Evolutionary conservation across 495 filamentous ascomycete species (phyloP), one percentile per base, ranked within the genome.

Genomic region (Hypoxylon lenormandii): DNA sequence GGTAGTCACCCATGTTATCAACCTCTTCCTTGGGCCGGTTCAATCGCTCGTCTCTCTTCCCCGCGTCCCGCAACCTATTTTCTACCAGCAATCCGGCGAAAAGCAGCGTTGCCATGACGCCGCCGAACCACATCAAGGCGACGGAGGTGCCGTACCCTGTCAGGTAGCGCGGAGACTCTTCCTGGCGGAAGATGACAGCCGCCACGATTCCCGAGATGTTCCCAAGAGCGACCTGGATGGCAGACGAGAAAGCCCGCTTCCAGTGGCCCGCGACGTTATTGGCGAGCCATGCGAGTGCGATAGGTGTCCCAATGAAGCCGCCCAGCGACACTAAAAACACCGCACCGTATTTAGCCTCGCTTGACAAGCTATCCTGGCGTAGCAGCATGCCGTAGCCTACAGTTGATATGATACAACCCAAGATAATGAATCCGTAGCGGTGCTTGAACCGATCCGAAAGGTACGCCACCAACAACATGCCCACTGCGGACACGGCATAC

Each of bases 1-100:
- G 84, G 55, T 84, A 85, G 69, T 90, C 87, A 0, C 86, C 87
- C 55, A 88, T 76, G 64, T 89, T 89, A 59, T 82, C 76, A 28
- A 79, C 64, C 68, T 84, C 81, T 43, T 87, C 80, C 54, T 67
- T 60, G 0, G 80, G 77, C 33, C 76, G 73, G 30, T 54, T 64
- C 45, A 84, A 78, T 66, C 81, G 76, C 66, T 79, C 56, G 72
- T 90, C 83, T 46, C 85, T 80, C 71, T 83, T 79, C 0, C 85
- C 86, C 23, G 77, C 53, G 8, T 85, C 82, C n/a, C 82, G 83
- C 76, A 82, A 78, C 66, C 79, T 79, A 65, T 88, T 86, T 75
- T 90, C 87, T 21, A 79, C 73, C 13, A 80, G 64, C 53, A 86
- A 67, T 15, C 80, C 82, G 12, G 78, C 49, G 47, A 85, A 79